Evolutionary conservation across 78 protist species (phyloP).

Genomic region (Acrasis kona): DNA sequence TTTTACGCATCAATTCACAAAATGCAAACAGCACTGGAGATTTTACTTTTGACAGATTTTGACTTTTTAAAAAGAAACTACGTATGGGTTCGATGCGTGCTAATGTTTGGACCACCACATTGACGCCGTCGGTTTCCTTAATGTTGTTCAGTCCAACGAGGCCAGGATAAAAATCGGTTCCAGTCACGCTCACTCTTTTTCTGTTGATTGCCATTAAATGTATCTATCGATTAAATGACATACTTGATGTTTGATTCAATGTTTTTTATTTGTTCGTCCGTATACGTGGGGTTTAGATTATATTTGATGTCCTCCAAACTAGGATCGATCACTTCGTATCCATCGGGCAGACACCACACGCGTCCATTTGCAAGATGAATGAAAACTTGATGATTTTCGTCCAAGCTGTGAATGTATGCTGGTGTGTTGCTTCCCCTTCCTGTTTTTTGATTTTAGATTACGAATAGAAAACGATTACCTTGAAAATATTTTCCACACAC

Average conservation of each 20-base stretch:
- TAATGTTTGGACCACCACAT: conserved; percentile 82
- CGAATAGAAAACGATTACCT: no score
- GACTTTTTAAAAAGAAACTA: conserved; percentile 52
- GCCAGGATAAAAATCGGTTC: conserved; percentile 66
- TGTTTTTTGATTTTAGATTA: no score
- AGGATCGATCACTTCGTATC: conserved; percentile 83
- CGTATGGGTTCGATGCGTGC: conserved; percentile 55
- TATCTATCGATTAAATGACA: conserved; percentile 31
- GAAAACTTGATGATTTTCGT: conserved; percentile 82
- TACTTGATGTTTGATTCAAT: conserved; percentile 21
- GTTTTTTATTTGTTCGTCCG: conserved; percentile 31
- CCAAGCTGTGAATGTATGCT: conserved; percentile 85
- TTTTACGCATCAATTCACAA: conserved; percentile 65
- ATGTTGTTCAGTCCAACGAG: conserved; percentile 89
- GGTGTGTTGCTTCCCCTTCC: conserved; percentile 77
- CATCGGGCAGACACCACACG: conserved; percentile 94
- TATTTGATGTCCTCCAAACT: conserved; percentile 81
- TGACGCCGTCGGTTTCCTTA: conserved; percentile 69
- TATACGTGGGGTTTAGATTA: not conserved
- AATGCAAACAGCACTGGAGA: conserved; percentile 36
- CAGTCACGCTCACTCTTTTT: conserved; percentile 31
- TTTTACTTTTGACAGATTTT: not conserved
- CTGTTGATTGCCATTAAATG: no score
- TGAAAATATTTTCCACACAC: conserved; percentile 95
- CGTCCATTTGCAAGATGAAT: conserved; percentile 64